Conservation (phyloP, 2,329 filamentous ascomycete species). For the Fusarium sp. region DNA sequence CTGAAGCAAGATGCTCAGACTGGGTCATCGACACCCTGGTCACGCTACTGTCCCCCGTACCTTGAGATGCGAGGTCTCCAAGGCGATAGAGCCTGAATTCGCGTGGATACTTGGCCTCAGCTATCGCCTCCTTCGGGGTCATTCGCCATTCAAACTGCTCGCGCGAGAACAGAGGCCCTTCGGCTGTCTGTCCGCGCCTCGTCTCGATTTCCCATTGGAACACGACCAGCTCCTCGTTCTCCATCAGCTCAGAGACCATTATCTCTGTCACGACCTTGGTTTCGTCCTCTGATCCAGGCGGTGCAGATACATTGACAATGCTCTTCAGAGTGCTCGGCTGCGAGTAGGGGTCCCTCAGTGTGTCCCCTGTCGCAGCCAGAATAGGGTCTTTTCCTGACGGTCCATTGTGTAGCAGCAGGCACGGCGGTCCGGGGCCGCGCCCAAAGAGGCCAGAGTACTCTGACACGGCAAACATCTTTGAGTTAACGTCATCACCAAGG, state of each 20-base stretch:
- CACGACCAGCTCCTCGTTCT: slow-evolving; percentile 28
- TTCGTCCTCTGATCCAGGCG: slow-evolving; percentile 28
- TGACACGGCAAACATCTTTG: slow-evolving; percentile 40
- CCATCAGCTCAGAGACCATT: slow-evolving; percentile 32
- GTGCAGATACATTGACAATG: slow-evolving; percentile 34
- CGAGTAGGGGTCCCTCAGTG: slow-evolving; percentile 27
- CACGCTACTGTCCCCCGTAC: neutral
- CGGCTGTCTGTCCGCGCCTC: slow-evolving; percentile 15
- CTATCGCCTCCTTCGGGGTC: slow-evolving; percentile 26
- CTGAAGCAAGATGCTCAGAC: slow-evolving; percentile 32
- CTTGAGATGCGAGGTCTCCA: slow-evolving; percentile 13
- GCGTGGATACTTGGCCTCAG: slow-evolving; percentile 35
- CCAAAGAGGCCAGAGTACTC: slow-evolving; percentile 37
- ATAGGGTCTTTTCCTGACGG: slow-evolving; percentile 34
- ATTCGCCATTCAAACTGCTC: slow-evolving; percentile 41
- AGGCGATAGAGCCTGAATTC: slow-evolving; percentile 40
- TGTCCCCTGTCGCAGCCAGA: slow-evolving; percentile 35
- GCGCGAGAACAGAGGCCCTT: slow-evolving; percentile 26
- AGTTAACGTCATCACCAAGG: slow-evolving; percentile 30
- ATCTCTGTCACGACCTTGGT: slow-evolving; percentile 33
- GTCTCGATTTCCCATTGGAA: slow-evolving; percentile 40
- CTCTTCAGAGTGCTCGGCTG: slow-evolving; percentile 32
- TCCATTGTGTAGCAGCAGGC: slow-evolving; percentile 37
- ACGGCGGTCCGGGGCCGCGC: slow-evolving; percentile 28
- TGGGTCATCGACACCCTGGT: neutral